Base-by-base conservation (phyloP, 1,284 basidiomycete species). In the Trametes hirsuta region DNA sequence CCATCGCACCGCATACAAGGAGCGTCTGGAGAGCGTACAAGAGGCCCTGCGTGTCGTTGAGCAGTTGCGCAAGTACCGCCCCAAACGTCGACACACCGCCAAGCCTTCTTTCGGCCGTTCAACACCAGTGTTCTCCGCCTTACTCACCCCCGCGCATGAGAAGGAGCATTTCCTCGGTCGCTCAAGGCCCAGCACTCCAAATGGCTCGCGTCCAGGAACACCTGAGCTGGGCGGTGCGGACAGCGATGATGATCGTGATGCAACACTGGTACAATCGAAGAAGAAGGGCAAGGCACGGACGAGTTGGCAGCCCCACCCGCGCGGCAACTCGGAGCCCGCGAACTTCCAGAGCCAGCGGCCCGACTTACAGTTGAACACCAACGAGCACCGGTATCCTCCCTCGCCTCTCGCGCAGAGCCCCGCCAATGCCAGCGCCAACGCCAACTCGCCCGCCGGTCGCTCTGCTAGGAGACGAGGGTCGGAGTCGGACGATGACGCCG, bases 1-100 rank as follows among this genome's bases (percentile, higher is more conserved):
- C 75, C 91, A 94, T 71, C 82, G 79, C 47, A 87, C 84, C 8
- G 91, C 91, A 12, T 94, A 87, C 70, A 83, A 82, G 62, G 91
- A 94, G 39, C 88, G 91, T 53, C 78, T 92, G 14, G 81, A 84
- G 10, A 75, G 78, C 21, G 79, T 91, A 2, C 76, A 79, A 47
- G 74, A 79, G 51, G 78, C 85, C 3, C 80, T 93, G 24, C 72
- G 73, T 21, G 84, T 85, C 37, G 83, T 94, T 58, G 91, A 94
- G 73, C 81, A 81, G 65, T 81, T 94, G 36, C 84, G 88, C 42
- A 77, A 83, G 59, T 88, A 90, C 73, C 84, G 84, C 40, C 91
- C 91, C n/a, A 88, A 86, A 62, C 66, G 71, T 36, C 61, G 54
- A 2, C 68, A 66, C 34, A 53, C 54, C 12, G 49, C 58, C 12